Evolutionary conservation across 225 moss, liverwort and hornwort genomes (phyloP).

Genomic region (Climacium dendroides): DNA sequence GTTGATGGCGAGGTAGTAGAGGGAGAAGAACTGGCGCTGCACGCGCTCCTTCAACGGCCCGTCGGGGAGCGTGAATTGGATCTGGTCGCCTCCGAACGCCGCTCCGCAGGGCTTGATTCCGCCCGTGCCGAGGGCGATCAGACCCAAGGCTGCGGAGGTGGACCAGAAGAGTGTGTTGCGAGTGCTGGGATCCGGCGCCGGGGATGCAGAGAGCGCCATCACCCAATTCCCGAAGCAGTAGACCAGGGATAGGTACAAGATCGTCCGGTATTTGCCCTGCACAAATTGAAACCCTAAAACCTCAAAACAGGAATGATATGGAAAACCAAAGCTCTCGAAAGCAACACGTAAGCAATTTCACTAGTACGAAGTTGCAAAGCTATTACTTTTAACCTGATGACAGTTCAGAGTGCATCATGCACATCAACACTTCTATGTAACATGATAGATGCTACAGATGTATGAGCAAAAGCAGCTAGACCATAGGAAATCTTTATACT

Average conservation of each 20-base stretch:
- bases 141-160: slow-evolving; percentile 44
- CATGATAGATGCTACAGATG: neutral
- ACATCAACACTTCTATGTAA: neutral
- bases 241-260: slow-evolving; percentile 68
- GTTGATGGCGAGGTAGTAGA: slow-evolving; percentile 81
- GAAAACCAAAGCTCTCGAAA: neutral
- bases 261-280: slow-evolving; percentile 91
- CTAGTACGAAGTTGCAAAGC: neutral
- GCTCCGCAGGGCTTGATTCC: slow-evolving; percentile 94
- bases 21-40: slow-evolving; percentile 75
- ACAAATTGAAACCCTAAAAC: neutral
- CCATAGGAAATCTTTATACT: neutral
- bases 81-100: slow-evolving; percentile 95
- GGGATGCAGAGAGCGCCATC: slow-evolving; percentile 55
- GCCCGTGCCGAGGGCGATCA: slow-evolving; percentile 82
- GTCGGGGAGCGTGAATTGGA: slow-evolving; percentile 56
- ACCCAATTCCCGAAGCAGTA: slow-evolving; percentile 81
- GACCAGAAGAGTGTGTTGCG: slow-evolving; percentile 43
- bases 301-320: neutral
- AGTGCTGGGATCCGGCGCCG: slow-evolving; percentile 33
- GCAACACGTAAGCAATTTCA: neutral
- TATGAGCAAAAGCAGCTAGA: neutral
- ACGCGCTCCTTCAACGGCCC: slow-evolving; percentile 61
- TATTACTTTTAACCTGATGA: neutral
- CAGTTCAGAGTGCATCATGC: neutral